Base-by-base conservation (phyloP, 2,329 filamentous ascomycete species). In the Simplicillium sp. region DNA sequence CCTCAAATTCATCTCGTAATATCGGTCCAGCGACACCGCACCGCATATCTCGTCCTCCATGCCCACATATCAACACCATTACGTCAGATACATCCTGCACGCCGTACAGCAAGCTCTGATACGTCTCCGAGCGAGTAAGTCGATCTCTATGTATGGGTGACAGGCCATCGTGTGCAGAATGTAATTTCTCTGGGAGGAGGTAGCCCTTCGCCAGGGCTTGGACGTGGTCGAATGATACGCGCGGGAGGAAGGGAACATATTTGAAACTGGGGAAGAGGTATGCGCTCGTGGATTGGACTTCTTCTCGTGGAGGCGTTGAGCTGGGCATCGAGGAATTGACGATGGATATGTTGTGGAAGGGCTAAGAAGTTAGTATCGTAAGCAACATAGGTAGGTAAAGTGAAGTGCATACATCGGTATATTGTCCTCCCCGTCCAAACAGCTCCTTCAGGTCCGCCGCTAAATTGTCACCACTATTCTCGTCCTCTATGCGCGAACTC, bases 31-130 rank as follows among this genome's bases (percentile, higher is more conserved):
- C 70, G 16, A 86, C 64, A 0, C 92, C 90, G 54, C 92, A 98
- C 39, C 92, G 74, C 52, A 71, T 67, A 56, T 98, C 92, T 11
- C 92, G 72, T 3, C 80, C 80, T 12, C 82, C 84, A 52, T 98
- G 92, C 0, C 88, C 87, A 55, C 92, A 98, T 34, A 96, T 82
- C 15, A 97, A 65, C 25, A 98, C 76, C n/a, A 86, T 52, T 4
- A 88, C 69, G 46, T 88, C 82, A 13, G 73, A 54, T 8, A 84
- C 73, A 43, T 79, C 73, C 11, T 73, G 64, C 5, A 86, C 80
- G 1, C 71, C 70, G 2, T 63, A 61, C 2, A 87, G 65, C 29
- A 64, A 65, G 41, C 45, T 65, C 54, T 54, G 75, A 52, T 64
- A 79, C 40, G 58, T 77, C 46, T 57, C 70, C 60, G 70, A 78